phyloP scores from a whole-genome alignment of 2,329 filamentous ascomycete genomes.

The Pseudogymnoascus sp. region DNA sequence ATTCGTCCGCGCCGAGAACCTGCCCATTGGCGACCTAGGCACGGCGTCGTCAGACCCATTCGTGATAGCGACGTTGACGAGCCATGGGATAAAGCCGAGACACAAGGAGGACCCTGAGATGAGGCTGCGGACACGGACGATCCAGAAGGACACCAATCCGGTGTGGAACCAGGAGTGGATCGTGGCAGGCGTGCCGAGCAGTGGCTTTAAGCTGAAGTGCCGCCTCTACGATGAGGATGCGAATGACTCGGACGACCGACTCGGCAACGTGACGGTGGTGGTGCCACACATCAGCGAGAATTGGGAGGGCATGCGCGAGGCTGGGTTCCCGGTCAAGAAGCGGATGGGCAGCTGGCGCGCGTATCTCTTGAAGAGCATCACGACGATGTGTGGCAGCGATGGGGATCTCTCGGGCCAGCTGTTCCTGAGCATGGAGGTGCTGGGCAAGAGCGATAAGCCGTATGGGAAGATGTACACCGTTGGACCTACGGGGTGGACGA shows the following conservation, averaged over 20 bases:
- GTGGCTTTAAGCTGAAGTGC: conserved; percentile 77
- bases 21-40: conserved; percentile 73
- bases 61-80: conserved; percentile 65
- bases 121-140: conserved; percentile 64
- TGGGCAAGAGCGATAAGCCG: conserved; percentile 64
- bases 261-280: conserved; percentile 74
- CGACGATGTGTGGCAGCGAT: conserved; percentile 51
- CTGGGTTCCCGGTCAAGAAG: conserved; percentile 67
- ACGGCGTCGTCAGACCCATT: conserved; percentile 77
- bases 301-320: conserved; percentile 59
- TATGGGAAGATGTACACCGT: conserved; percentile 68
- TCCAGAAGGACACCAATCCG: conserved; percentile 64
- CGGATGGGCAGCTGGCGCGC: conserved; percentile 80
- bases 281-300: conserved; percentile 50
- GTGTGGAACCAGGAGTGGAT: conserved; percentile 81
- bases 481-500: conserved; percentile 65
- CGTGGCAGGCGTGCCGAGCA: conserved; percentile 74
- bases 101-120: conserved; percentile 82
- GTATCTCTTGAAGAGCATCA: conserved; percentile 63
- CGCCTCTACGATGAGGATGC: conserved; percentile 86
- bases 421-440: conserved; percentile 64
- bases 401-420: conserved; percentile 62
- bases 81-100: conserved; percentile 53
- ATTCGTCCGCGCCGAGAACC: conserved; percentile 70
- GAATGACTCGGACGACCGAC: conserved; percentile 73